phyloP scores from a whole-genome alignment of 2,329 filamentous ascomycete genomes.

The Penicillium sp. region DNA sequence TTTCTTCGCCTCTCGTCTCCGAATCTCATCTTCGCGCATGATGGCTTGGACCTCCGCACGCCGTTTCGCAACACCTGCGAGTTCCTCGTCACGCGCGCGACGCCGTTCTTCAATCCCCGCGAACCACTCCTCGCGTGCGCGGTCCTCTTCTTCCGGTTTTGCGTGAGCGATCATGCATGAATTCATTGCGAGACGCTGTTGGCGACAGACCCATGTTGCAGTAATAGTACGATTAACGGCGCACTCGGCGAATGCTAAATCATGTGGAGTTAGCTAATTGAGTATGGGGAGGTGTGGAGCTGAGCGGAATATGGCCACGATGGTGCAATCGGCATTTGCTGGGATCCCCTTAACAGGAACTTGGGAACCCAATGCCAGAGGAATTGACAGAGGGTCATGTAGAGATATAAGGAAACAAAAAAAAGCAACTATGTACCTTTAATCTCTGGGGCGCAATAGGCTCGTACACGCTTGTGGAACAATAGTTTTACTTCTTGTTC shows the following conservation, averaged over 20 bases:
- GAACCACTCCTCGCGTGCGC: slow-evolving; percentile 93
- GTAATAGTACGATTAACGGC: slow-evolving; percentile 82
- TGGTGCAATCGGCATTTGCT: neutral
- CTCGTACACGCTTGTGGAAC: slow-evolving; percentile 77
- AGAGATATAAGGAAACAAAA: neutral
- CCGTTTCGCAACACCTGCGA: slow-evolving; percentile 42
- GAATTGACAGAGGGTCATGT: neutral
- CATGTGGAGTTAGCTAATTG: slow-evolving; percentile 6
- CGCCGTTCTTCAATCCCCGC: slow-evolving; percentile 70
- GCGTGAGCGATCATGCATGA: slow-evolving; percentile 87
- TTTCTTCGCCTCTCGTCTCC: slow-evolving; percentile 19
- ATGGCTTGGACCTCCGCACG: slow-evolving; percentile 44
- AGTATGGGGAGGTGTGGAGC: neutral
- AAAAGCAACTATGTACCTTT: slow-evolving; percentile 57
- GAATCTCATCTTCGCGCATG: slow-evolving; percentile 43
- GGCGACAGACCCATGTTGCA: slow-evolving; percentile 82
- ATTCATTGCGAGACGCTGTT: slow-evolving; percentile 84
- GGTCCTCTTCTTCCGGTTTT: slow-evolving; percentile 81
- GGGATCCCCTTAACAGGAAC: neutral
- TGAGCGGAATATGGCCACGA: neutral
- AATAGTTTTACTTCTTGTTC: slow-evolving; percentile 80
- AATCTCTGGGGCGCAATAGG: slow-evolving; percentile 74
- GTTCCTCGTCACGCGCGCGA: slow-evolving; percentile 65
- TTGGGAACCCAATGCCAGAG: neutral
- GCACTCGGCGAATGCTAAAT: slow-evolving; percentile 84